These are phyloP conservation scores for Wickerhamiella parazyma DNA, from an alignment of 805 yeast genomes.

Conservation along the genomic window DNA sequence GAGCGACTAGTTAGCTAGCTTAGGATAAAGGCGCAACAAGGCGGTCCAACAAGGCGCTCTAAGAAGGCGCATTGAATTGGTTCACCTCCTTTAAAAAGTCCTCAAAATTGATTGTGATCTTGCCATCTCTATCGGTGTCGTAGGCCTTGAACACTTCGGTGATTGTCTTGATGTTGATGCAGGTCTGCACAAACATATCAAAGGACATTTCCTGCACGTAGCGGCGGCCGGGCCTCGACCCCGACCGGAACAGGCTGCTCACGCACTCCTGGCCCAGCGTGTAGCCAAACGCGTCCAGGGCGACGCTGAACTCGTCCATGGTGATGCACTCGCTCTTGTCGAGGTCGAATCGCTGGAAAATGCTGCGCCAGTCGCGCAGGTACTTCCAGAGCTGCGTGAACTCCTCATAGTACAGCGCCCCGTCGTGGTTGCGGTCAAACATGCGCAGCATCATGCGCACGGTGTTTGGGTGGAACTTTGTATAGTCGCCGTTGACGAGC, in stretches of 20 bases:
- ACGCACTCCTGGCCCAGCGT: constrained; percentile 43
- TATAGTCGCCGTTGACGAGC: constrained; percentile 48
- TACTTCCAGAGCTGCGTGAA: constrained; percentile 57
- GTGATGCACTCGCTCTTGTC: constrained; percentile 45
- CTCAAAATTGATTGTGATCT: constrained; percentile 27
- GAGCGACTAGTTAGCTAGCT: constrained; percentile 29
- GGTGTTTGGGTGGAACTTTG: constrained; percentile 47
- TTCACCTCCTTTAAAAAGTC: constrained; percentile 21
- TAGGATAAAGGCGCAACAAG: no score
- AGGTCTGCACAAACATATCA: constrained; percentile 68
- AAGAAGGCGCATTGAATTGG: constrained; percentile 7
- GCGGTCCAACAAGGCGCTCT: no score
- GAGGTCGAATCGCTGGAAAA: constrained; percentile 48
- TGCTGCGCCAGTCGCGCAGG: constrained; percentile 49
- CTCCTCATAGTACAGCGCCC: constrained; percentile 41
- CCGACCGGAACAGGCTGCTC: constrained; percentile 43
- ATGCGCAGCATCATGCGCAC: constrained; percentile 48
- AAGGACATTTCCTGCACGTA: constrained; percentile 39
- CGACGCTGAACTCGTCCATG: constrained; percentile 50
- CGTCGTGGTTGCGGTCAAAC: constrained; percentile 39
- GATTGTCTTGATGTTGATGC: constrained; percentile 61
- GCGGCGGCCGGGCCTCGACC: constrained; percentile 29
- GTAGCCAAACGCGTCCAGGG: constrained; percentile 54
- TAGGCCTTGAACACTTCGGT: constrained; percentile 68
- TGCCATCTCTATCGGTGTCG: constrained; percentile 61